Evolutionary conservation across 1,284 basidiomycete genomes (phyloP), one percentile per base, ranked within the genome.

Genomic region (Microbotryomycetes sp.): DNA sequence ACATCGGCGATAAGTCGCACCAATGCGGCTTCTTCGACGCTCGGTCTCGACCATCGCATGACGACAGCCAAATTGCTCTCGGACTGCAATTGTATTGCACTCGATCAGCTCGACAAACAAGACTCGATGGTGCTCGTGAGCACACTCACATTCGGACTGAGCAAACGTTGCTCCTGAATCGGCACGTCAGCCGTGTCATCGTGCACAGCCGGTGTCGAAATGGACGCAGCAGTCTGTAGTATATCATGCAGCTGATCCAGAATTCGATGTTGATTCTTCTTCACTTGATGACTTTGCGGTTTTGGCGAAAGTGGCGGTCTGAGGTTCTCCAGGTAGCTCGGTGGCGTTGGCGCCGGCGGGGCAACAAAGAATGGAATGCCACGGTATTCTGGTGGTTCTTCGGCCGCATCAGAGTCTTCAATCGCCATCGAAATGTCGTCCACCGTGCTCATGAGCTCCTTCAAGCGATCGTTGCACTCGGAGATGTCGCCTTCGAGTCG

Each of bases 401-500:
- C 49, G 7, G 46, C 12, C 9, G 9, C 22, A 14, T 57, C 49
- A 2, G 47, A 3, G 22, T 54, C 32, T 47, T 78, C 76, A 67
- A 94, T 78, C 36, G 85, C 81, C 36, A 77, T 75, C 54, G 79
- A 80, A 48, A 96, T 81, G 52, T 89, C 87, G 58, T 84, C 83
- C 67, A 92, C 87, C 2, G 89, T 88, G 71, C 84, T 88, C 60
- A 84, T 82, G 56, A 98, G 81, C 73, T 98, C 96, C 12, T 81
- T 78, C 58, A 98, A 86, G 28, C 86, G 86, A 74, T 99, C 96
- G 78, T 98, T 96, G 79, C 87, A 90, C 72, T 92, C 89, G 30
- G 83, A 80, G 65, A 98, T 92, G 77, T 97, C 92, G 47, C 94
- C 92, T 77, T 98, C 96, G 66, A 98, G 81, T 49, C 92, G 86